Evolutionary conservation across 352 stramenopile genomes (phyloP), one percentile per base, ranked within the genome.

Genomic region (Phytophthora agathidicida): DNA sequence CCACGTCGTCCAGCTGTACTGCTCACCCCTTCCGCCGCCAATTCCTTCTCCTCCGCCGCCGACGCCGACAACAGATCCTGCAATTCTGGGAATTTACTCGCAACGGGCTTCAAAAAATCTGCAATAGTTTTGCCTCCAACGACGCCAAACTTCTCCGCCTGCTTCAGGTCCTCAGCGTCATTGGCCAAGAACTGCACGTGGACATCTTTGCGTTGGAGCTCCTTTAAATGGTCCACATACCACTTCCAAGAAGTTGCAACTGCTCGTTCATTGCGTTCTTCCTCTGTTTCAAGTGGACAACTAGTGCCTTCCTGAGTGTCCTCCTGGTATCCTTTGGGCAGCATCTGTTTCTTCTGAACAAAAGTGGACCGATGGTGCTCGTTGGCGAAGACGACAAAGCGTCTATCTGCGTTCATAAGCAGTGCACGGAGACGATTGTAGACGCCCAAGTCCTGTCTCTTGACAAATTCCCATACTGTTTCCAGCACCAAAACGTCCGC

Each of bases 351-450:
- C 68, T 88, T 88, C 44, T 83, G 73, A 37, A 89, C 74, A 46
- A 81, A 96, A 17, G 84, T 89, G 16, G 83, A 74, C 36, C 81
- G 74, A 51, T 97, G 88, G 62, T 98, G 89, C 52, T 98, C 89
- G 57, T 98, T 98, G 16, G 94, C 87, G 53, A 98, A 98, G 28
- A 98, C 86, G 8, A 98, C 71, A 60, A 97, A 97, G 23, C 84
- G 83, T 17, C 91, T 75, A 43, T 92, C 80, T 1, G 65, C 58
- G 54, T 89, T 91, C 70, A 86, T 89, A 32, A 98, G 60, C 58
- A 98, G 72, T 26, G 88, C 88, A 27, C 79, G 79, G 31, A 98
- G 68, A 33, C 90, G 80, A 64, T 95, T 94, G 77, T 96, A 98
- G 31, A 96, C 77, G 20, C 76, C 79, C 7, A 97, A 60, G 48